Evolutionary conservation across 768 basidiomycete genomes (phyloP).

Genomic region (Lactarius indigo): DNA sequence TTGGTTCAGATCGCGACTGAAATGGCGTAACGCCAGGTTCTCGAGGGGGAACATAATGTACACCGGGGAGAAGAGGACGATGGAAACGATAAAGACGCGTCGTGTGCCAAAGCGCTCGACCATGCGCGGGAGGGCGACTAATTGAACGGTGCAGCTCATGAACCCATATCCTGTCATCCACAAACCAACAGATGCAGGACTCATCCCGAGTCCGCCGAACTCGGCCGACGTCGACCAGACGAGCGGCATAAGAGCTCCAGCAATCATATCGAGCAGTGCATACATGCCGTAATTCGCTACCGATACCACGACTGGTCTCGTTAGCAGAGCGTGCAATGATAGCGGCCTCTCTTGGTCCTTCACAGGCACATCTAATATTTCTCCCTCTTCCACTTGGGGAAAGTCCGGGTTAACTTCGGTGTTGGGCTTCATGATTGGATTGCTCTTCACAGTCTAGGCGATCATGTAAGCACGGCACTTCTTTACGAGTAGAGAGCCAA

Average conservation of each 20-base stretch:
- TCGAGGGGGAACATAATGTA: constrained; percentile 32
- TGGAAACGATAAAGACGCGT: constrained; percentile 30
- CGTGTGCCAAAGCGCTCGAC: constrained; percentile 37
- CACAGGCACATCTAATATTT: no score
- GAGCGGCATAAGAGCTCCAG: constrained; percentile 41
- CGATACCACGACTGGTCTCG: constrained; percentile 41
- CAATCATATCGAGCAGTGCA: constrained; percentile 41
- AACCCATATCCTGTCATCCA: no score
- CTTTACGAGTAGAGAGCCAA: no score
- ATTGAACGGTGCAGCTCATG: constrained; percentile 38
- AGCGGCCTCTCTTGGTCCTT: no score
- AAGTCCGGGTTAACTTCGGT: no score
- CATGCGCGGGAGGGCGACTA: constrained; percentile 37
- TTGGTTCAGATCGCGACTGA: neutral
- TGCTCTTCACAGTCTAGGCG: no score
- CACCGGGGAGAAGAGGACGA: constrained; percentile 28
- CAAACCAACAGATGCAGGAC: constrained; percentile 37
- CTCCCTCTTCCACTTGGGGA: no score
- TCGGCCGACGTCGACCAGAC: constrained; percentile 43
- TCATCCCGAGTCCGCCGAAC: constrained; percentile 39
- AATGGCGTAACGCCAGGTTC: constrained; percentile 2
- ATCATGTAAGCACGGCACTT: no score
- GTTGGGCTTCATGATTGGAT: no score
- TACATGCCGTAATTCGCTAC: constrained; percentile 43
- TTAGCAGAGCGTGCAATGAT: no score